Evolutionary conservation across 202 grass and related monocot species (phyloP), one percentile per base, ranked within the genome.

Genomic region (Zoysia matrella): DNA sequence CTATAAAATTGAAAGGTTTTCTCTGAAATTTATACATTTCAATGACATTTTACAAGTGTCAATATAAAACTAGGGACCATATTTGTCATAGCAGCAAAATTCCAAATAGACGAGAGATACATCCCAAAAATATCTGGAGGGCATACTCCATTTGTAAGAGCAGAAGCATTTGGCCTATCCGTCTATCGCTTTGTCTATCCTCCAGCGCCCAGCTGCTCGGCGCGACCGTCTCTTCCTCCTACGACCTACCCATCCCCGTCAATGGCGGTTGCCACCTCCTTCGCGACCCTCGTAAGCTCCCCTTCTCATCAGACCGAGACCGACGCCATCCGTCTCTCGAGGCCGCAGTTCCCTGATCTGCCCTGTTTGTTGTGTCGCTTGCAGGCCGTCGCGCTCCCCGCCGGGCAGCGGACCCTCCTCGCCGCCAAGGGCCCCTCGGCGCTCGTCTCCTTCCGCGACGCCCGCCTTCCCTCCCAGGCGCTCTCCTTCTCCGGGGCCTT

Each of bases 231-330:
- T 6, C 2, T 22, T 5, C n/a, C 64, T 1, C 14, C 44, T 44
- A n/a, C n/a, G n/a, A n/a, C n/a, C n/a, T n/a, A n/a, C n/a, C 52
- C 39, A 50, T 5, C 51, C 48, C 13, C 76, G 6, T 52, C 83
- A 40, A 92, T 92, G 90, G 86, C 90, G 79, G 73, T 74, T 11
- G 78, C 83, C 41, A 81, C 87, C 22, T 88, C 90, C 79, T 79
- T 88, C 69, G 72, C 83, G 30, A 55, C 86, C 8, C 75, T 92
- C 79, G 90, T 92, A 45, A 85, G 82, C 47, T 14, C 43, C 71
- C 22, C 41, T 1, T 15, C 73, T 48, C 39, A 1, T 63, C 13
- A 8, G 45, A 8, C 65, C n/a, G n/a, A n/a, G n/a, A n/a, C n/a
- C n/a, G 6, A 51, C 6, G 9, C 47, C 16, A 13, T 22, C 51